Percentiles rank a stretch among this genome's conserved stretches.
phyloP scores from a whole-genome alignment of 202 grass and related monocot species.

The Carex arenaria region DNA sequence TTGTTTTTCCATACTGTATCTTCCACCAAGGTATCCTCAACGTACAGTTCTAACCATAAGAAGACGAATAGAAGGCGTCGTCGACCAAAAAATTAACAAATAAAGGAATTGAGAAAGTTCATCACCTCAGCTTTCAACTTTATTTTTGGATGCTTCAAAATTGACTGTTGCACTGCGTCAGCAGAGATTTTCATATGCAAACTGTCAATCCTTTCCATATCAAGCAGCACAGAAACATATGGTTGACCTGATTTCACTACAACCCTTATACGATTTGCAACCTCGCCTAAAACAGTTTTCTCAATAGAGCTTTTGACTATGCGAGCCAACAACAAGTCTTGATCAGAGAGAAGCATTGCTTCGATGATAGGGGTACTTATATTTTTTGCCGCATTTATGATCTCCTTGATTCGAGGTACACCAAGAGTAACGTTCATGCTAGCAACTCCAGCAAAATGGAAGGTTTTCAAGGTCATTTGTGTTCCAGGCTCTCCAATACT shows the following conservation, averaged over 20 bases:
- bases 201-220: conserved; percentile 55
- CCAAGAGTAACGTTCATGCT: conserved; percentile 99
- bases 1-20: neutral
- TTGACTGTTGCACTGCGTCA: conserved; percentile 59
- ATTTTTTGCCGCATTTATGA: conserved; percentile 88
- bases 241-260: conserved; percentile 55
- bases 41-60: neutral
- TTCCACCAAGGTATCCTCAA: neutral
- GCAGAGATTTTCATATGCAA: conserved; percentile 62
- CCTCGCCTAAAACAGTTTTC: conserved; percentile 76
- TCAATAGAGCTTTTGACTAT: conserved; percentile 76
- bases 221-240: conserved; percentile 60
- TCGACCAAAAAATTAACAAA: conserved; percentile 4
- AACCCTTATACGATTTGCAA: conserved; percentile 49
- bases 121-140: conserved; percentile 87
- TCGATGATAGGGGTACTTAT: conserved; percentile 86
- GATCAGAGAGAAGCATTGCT: conserved; percentile 41
- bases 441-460: conserved; percentile 99
- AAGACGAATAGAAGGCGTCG: neutral
- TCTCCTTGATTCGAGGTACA: conserved; percentile 97
- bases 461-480: conserved; percentile 97
- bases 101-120: conserved; percentile 3
- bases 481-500: conserved; percentile 98
- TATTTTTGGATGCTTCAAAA: conserved; percentile 75
- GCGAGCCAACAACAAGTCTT: conserved; percentile 45